Evolutionary conservation across 768 basidiomycete species (phyloP).

Genomic region (Tulasnella calospora): DNA sequence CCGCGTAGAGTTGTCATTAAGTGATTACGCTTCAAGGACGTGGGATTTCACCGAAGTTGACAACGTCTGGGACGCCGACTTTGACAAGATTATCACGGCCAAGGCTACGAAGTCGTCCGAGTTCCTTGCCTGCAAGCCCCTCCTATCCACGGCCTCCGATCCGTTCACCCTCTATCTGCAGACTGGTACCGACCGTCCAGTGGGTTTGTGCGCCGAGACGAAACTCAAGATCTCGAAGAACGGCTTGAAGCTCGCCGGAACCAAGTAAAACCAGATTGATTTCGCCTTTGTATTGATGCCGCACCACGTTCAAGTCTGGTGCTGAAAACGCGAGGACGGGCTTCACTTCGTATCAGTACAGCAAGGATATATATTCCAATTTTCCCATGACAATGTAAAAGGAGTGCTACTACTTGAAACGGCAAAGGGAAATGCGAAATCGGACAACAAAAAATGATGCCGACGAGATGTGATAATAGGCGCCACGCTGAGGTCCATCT

Average conservation of each 20-base stretch:
- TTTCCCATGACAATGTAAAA: neutral
- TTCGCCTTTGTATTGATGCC: too few relatives aligned
- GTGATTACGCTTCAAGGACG: neutral
- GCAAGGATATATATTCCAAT: neutral
- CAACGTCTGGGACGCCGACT: conserved; percentile 20
- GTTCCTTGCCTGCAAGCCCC: conserved; percentile 15
- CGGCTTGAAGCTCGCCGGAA: conserved; percentile 1
- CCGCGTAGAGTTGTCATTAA: neutral
- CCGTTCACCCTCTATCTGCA: conserved; percentile 14
- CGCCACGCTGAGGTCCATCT: neutral
- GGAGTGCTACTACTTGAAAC: neutral
- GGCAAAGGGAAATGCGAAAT: neutral
- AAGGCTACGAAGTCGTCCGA: neutral
- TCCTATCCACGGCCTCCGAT: neutral
- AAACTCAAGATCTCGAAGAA: conserved; percentile 15
- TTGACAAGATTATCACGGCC: neutral
- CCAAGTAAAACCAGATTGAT: neutral
- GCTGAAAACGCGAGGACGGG: neutral
- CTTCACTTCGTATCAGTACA: neutral
- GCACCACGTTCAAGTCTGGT: too few relatives aligned
- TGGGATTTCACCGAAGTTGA: neutral
- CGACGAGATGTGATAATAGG: neutral
- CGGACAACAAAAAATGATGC: neutral
- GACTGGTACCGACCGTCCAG: conserved; percentile 17
- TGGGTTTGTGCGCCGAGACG: neutral